A percentile compares a stretch with the other conserved stretches of the same genome.
phyloP scores from a whole-genome alignment of 2,329 filamentous ascomycete species.

The Cladosporium sp. region DNA sequence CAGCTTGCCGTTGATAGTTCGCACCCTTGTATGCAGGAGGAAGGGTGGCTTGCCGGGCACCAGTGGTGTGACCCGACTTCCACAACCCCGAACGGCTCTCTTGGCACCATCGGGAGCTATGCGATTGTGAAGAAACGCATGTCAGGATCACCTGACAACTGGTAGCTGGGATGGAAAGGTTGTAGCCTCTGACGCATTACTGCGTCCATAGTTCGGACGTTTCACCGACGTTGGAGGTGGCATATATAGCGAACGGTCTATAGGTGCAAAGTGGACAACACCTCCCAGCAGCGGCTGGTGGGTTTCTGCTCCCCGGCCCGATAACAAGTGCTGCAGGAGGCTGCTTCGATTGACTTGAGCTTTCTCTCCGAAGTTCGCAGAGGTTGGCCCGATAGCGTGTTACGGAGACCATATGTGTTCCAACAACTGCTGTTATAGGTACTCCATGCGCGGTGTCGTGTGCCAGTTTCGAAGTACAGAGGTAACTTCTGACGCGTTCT shows the following conservation, averaged over 20 bases:
- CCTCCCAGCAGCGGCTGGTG: too few species aligned
- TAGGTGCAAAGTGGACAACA: neutral
- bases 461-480: neutral
- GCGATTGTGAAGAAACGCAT: slow-evolving; percentile 11
- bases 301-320: neutral
- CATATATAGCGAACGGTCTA: neutral
- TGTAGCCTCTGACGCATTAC: neutral
- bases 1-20: neutral
- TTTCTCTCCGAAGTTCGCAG: neutral
- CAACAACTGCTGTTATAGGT: neutral
- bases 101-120: neutral
- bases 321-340: neutral
- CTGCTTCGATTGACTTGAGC: neutral
- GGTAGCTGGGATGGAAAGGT: neutral
- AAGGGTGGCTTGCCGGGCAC: slow-evolving; percentile 1
- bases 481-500: neutral
- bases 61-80: neutral
- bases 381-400: neutral
- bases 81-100: neutral
- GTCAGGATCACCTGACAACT: neutral
- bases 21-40: slow-evolving; percentile 3
- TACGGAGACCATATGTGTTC: neutral
- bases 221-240: neutral
- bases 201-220: neutral
- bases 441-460: neutral